These are phyloP conservation scores for Dryadomyces quercivorus DNA, from an alignment of 2,329 filamentous ascomycete species.

Conservation along the genomic window DNA sequence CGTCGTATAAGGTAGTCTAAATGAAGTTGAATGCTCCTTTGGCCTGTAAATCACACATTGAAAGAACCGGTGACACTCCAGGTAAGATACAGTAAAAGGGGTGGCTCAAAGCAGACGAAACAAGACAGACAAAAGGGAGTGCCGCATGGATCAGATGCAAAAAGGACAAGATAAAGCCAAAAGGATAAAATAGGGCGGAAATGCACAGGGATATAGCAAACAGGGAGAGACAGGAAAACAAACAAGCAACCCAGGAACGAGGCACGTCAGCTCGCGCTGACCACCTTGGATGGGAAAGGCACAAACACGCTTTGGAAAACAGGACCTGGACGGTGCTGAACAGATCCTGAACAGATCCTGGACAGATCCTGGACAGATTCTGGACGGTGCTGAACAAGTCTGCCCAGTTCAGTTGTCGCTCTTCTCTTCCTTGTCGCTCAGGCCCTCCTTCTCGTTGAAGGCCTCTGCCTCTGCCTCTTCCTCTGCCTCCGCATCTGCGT, in stretches of 20 bases:
- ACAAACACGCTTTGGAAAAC: no score
- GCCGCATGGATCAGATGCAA: background rate
- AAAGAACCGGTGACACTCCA: background rate
- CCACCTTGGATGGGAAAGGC: no score
- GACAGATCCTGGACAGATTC: no score
- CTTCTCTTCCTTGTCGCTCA: background rate
- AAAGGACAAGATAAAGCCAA: background rate
- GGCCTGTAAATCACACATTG: background rate
- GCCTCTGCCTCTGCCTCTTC: conserved; percentile 8
- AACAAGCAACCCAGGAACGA: background rate
- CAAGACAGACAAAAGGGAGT: no score
- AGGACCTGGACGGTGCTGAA: no score
- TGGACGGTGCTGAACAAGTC: background rate
- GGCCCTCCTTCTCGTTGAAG: background rate
- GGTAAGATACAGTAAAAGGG: no score
- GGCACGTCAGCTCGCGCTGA: background rate
- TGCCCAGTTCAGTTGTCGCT: no score
- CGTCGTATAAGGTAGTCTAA: background rate
- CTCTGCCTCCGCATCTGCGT: conserved; percentile 28
- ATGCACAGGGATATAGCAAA: background rate
- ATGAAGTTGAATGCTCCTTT: background rate
- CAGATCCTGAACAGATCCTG: no score
- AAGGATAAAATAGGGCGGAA: background rate
- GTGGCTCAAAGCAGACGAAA: background rate
- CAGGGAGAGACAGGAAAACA: background rate